phyloP scores from a whole-genome alignment of 305 asterid species.

The Petunia hybrid region DNA sequence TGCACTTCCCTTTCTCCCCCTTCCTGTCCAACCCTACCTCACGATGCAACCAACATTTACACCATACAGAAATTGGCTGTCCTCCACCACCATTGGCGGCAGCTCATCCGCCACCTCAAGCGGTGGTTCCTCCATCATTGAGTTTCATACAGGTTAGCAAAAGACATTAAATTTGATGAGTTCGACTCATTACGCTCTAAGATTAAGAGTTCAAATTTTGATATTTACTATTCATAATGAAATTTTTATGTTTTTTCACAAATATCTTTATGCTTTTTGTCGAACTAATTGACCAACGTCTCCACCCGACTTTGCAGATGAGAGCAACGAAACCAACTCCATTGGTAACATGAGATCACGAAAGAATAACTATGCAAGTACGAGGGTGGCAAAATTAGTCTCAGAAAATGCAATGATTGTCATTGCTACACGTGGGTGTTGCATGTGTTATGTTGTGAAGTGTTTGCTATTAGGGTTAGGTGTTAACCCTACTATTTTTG shows the following conservation, averaged over 20 bases:
- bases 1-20: conserved; percentile 9
- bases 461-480: conserved; percentile 42
- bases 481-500: conserved; percentile 43
- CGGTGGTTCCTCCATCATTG: conserved; percentile 38
- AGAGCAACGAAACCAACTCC: background rate
- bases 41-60: conserved; percentile 58
- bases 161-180: background rate
- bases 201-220: background rate
- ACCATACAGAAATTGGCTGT: conserved; percentile 42
- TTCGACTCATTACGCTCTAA: no score
- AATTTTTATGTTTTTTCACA: background rate
- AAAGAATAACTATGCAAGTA: background rate
- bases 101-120: background rate
- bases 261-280: background rate
- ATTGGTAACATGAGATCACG: background rate
- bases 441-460: conserved; percentile 45
- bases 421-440: conserved; percentile 39
- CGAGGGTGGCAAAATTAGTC: conserved; percentile 32
- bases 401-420: conserved; percentile 44
- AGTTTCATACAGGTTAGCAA: conserved; percentile 26
- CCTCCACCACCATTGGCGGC: conserved; percentile 33
- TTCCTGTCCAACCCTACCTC: conserved; percentile 23
- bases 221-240: background rate
- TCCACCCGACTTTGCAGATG: background rate
- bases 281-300: no score